Percentiles rank a stretch among this genome's conserved stretches.
Conservation (phyloP, 768 basidiomycete genomes). For the Astraeus odoratus region DNA sequence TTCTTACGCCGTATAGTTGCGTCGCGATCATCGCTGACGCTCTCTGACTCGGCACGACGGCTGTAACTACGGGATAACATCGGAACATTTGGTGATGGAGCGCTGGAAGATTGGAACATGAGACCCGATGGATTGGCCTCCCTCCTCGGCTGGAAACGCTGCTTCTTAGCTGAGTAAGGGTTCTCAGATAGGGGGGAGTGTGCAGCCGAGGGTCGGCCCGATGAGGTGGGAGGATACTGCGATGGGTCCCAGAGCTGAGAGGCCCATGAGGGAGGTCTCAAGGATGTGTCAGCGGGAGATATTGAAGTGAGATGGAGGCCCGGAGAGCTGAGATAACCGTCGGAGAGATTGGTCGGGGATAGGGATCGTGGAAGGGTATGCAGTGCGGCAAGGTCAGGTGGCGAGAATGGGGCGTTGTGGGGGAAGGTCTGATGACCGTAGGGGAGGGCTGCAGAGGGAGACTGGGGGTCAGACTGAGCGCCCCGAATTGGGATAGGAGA, state of each 20-base stretch:
- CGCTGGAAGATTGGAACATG: constrained; percentile 66
- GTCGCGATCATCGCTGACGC: constrained; percentile 55
- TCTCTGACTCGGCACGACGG: constrained; percentile 60
- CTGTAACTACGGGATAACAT: constrained; percentile 54
- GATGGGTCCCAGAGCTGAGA: constrained; percentile 56
- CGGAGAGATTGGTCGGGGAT: constrained; percentile 49
- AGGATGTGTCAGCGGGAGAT: constrained; percentile 54
- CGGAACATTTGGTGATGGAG: constrained; percentile 49
- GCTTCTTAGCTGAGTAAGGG: constrained; percentile 35
- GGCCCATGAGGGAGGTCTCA: constrained; percentile 59
- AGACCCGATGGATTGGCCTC: constrained; percentile 39
- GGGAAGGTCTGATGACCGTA: constrained; percentile 45
- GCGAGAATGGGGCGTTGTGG: constrained; percentile 50
- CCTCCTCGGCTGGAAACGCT: constrained; percentile 34
- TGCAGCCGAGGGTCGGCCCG: constrained; percentile 37
- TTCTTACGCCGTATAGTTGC: constrained; percentile 66
- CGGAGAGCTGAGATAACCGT: constrained; percentile 35
- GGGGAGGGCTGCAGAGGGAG: constrained; percentile 41
- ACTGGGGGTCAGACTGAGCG: constrained; percentile 35
- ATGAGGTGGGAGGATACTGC: constrained; percentile 38
- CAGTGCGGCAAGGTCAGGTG: constrained; percentile 51
- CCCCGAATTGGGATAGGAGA: constrained; percentile 60
- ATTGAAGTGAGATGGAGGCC: constrained; percentile 47
- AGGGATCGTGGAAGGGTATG: constrained; percentile 57
- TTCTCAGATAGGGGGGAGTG: constrained; percentile 42